Evolutionary conservation across 306 rosid genomes (phyloP).

Genomic region (barrel medic (Medicago truncatula)): DNA sequence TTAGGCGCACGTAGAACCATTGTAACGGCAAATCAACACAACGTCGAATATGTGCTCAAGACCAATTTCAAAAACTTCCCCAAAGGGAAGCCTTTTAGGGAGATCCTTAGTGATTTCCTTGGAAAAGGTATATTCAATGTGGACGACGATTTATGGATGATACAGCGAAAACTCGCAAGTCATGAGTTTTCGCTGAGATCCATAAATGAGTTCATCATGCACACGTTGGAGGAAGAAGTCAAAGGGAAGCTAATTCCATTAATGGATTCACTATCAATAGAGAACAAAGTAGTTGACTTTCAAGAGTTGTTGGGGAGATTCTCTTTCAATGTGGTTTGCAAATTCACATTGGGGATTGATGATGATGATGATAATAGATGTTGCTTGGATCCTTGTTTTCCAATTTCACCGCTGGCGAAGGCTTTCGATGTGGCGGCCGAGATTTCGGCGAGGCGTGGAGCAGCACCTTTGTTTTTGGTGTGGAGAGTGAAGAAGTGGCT

Average conservation of each 20-base stretch:
- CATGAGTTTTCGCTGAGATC: conserved; percentile 76
- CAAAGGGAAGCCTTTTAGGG: conserved; percentile 84
- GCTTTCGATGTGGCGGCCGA: conserved; percentile 78
- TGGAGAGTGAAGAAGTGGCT: conserved; percentile 87
- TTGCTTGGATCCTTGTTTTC: conserved; percentile 59
- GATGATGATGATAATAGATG: conserved; percentile 38
- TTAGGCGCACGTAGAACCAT: conserved; percentile 71
- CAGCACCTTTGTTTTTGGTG: conserved; percentile 64
- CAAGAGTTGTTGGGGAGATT: conserved; percentile 76
- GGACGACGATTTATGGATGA: conserved; percentile 75
- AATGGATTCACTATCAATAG: conserved; percentile 49
- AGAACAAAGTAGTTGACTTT: conserved; percentile 54
- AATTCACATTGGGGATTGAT: conserved; percentile 58
- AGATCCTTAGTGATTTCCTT: conserved; percentile 80
- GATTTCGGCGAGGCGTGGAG: conserved; percentile 75
- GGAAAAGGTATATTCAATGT: conserved; percentile 86
- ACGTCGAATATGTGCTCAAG: conserved; percentile 82
- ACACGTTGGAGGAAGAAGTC: conserved; percentile 61
- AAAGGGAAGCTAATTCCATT: conserved; percentile 53
- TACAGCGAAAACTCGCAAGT: conserved; percentile 69
- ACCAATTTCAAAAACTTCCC: conserved; percentile 87
- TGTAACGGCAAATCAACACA: conserved; percentile 73
- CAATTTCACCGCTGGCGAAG: conserved; percentile 49
- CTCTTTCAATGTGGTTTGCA: conserved; percentile 50
- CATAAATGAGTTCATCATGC: conserved; percentile 49